Base-by-base conservation (phyloP, 192 early-diverging fungal species). In the Mortierella alpina region DNA sequence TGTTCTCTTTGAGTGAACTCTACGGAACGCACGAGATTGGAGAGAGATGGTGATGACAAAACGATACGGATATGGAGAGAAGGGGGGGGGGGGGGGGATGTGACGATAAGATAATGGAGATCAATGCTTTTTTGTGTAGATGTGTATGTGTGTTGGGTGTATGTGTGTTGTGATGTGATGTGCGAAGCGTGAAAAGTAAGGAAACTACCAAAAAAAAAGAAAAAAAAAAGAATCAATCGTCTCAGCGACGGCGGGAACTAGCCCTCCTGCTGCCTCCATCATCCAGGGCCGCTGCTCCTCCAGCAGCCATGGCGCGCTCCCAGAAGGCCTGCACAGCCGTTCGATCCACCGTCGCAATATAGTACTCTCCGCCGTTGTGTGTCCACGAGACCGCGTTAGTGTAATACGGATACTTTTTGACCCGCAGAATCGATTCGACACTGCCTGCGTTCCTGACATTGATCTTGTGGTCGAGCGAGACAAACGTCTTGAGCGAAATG, bases 401-500 rank as follows among this genome's bases (percentile, higher is more conserved):
- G 77, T 88, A 92, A 72, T 93, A 94, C 1, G 86, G 88, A 58
- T 86, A 89, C 39, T 89, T 83, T 60, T 88, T 77, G 18, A 95
- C 90, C 8, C 87, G 77, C 52, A 95, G 70, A 45, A 94, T 92
- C 59, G 89, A 91, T 64, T 92, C 92, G 7, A 90, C 91, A 68
- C 89, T 86, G 65, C 93, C 86, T 9, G 89, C 88, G 52, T 87
- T 92, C 41, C 92, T 89, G 3, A 91, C 88, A 68, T 85, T 93
- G 74, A 95, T 92, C 73, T 92, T 91, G 80, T 91, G 87, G 67
- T 92, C 92, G 13, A 91, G 77, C 2, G 94, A 88, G 23, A 95
- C 93, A 89, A 99, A 97, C 22, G 87, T 89, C 72, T 90, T 88
- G 42, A 99, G 86, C n/a, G 93, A 93, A 31, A 99, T 90, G 59